phyloP scores from a whole-genome alignment of 2,329 filamentous ascomycete species.

The Setomelanomma holmii region DNA sequence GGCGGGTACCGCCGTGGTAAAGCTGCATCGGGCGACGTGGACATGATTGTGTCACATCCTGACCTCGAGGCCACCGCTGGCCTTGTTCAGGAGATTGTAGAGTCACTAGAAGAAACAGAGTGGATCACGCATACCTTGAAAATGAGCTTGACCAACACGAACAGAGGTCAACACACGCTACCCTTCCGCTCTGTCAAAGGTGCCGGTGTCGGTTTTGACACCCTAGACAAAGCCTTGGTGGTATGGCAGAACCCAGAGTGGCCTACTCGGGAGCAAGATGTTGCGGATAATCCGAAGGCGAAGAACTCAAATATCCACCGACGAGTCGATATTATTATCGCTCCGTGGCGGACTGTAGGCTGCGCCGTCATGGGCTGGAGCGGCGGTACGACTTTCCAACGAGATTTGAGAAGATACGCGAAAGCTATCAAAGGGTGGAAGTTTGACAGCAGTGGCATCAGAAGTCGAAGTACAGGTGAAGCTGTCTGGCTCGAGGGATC shows the following conservation, averaged over 20 bases:
- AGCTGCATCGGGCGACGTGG: constrained; percentile 76
- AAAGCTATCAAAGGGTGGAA: constrained; percentile 76
- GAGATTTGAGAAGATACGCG: constrained; percentile 82
- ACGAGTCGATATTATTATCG: constrained; percentile 89
- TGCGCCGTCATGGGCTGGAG: constrained; percentile 90
- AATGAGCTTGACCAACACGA: constrained; percentile 72
- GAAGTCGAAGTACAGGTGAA: constrained; percentile 71
- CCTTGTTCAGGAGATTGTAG: constrained; percentile 76
- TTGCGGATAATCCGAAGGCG: constrained; percentile 43
- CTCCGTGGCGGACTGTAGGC: constrained; percentile 86
- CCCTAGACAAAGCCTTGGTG: constrained; percentile 87
- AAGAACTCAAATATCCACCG: constrained; percentile 79
- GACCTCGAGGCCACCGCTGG: constrained; percentile 71
- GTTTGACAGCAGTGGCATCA: constrained; percentile 89
- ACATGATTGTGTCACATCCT: constrained; percentile 82
- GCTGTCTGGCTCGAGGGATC: constrained; percentile 71
- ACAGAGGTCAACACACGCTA: constrained; percentile 72
- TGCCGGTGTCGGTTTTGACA: constrained; percentile 74
- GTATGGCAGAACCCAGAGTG: constrained; percentile 80
- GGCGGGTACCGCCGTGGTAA: constrained; percentile 87
- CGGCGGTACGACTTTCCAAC: constrained; percentile 86
- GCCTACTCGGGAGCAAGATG: constrained; percentile 48
- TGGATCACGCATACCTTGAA: constrained; percentile 85
- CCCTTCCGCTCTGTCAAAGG: constrained; percentile 57
- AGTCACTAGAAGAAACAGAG: constrained; percentile 69